Base-by-base conservation (phyloP, 2,329 filamentous ascomycete species). In the Lachnellula arida region DNA sequence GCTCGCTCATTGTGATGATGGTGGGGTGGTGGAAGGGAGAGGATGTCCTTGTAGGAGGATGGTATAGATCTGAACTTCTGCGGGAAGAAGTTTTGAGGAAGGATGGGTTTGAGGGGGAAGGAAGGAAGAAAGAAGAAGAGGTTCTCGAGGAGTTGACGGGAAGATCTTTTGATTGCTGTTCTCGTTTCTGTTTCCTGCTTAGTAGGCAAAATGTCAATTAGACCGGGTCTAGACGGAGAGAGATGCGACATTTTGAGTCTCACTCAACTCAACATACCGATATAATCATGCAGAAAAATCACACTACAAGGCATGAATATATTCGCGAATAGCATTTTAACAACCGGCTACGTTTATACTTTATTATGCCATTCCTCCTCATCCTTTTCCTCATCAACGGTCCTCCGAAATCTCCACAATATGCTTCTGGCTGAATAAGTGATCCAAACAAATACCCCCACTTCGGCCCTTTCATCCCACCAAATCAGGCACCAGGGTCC, bases 1-100 rank as follows among this genome's bases (percentile, higher is more conserved):
- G 58, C 57, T 63, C 60, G 60, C 63, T 64, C 68, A 71, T 71
- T 53, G 50, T 67, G 58, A 37, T n/a, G 28, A 32, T 22, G 40
- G 54, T 54, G 35, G 23, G 5, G 12, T 14, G 9, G 47, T 19
- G 19, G 19, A 19, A 19, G 19, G 19, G 42, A 23, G 35, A 47
- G 28, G 42, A 32, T 37, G 28, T 19, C 28, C 11, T 37, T 14
- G 19, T 22, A 19, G 7, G 23, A n/a, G 17, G 35, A 34, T 17
- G 46, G 19, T n/a, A 39, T 39, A 6, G 51, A 6, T 22, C 17
- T 46, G 44, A 12, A 49, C 11, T 37, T 34, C 37, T 14, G 5
- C 44, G 12, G 43, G 51, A 14, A n/a, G 47, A 19, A 22, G 35
- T 15, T 19, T 2, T 44, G 46, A 23, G 32, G 34, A 32, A 43